These are phyloP conservation scores for Mycena alexandri DNA, from an alignment of 768 basidiomycete species.

Conservation along the genomic window DNA sequence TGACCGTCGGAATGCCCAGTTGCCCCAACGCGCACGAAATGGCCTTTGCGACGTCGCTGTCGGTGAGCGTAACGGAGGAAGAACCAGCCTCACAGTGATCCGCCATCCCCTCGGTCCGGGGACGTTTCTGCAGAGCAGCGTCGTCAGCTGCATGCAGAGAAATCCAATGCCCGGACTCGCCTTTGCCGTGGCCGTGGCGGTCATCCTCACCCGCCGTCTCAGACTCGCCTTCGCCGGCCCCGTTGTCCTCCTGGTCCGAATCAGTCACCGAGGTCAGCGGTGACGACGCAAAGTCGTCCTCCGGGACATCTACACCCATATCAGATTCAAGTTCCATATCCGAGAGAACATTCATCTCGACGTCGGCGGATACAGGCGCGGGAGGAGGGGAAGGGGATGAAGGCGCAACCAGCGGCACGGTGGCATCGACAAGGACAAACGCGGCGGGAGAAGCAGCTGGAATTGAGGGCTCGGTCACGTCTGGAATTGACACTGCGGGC, in stretches of 20 bases:
- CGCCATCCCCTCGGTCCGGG: too few relatives aligned
- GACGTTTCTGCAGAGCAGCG: too few relatives aligned
- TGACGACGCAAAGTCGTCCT: not conserved
- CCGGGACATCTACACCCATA: too few relatives aligned
- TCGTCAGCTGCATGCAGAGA: slow-evolving; percentile 11
- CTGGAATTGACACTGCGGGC: too few relatives aligned
- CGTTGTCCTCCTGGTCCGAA: not conserved
- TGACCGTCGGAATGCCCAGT: too few relatives aligned
- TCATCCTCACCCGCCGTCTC: too few relatives aligned
- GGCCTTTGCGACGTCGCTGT: not conserved
- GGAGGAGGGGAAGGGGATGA: not conserved
- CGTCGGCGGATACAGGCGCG: not conserved
- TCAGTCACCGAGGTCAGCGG: slow-evolving; percentile 12
- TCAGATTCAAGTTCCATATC: too few relatives aligned
- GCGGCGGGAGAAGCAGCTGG: not conserved
- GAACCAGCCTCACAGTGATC: too few relatives aligned
- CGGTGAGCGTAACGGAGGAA: too few relatives aligned
- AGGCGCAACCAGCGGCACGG: not conserved
- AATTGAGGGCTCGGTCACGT: too few relatives aligned
- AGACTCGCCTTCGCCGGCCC: too few relatives aligned
- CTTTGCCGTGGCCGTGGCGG: not conserved
- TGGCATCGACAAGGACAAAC: not conserved
- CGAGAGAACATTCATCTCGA: not conserved
- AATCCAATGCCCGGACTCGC: not conserved
- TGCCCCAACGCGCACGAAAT: not conserved